Evolutionary conservation across 345 rosid genomes (phyloP), one percentile per base, ranked within the genome.

Genomic region (Boechera divaricarpa): DNA sequence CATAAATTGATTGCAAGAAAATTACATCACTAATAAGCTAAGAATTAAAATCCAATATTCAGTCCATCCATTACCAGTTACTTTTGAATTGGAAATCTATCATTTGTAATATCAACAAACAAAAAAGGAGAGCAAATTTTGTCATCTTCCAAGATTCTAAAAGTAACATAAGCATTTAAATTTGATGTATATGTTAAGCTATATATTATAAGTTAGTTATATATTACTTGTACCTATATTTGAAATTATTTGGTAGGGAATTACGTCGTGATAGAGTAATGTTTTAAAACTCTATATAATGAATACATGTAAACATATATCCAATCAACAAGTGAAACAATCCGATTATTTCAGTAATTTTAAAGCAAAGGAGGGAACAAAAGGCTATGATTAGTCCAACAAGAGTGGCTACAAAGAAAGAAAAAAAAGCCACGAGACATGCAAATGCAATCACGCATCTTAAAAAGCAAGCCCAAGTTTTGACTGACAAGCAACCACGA

Each of bases 401-500:
- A 57, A 78, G 72, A 77, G 73, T 62, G 77, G 67, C 73, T 77
- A 49, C 31, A 21, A 38, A 38, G 10, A 38, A 8, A 36, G 10
- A 10, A 16, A 47, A 35, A 57, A 63, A 41, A 66, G 77, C 72
- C 81, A 78, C 62, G 81, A 66, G 81, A 78, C 81, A 78, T 64
- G 73, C 68, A 72, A 77, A 65, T 65, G 72, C 72, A 64, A 65
- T 72, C 81, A 65, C 80, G 80, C 80, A 70, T 69, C 51, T 69
- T 77, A 15, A 55, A 70, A 77, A 77, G 72, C 42, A 70, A 67
- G 49, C 61, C 72, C 36, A 55, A 65, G 63, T 66, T 66, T 78
- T 72, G 69, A 78, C 77, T 78, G 81, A 66, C 77, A 78, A 72
- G 77, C 81, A 72, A 72, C 72, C 64, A 78, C 77, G 55, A 72